A percentile compares a stretch with the other conserved stretches of the same genome.
These are phyloP conservation scores for Lablab purpureus DNA, from an alignment of 306 rosid species.

Conservation along the genomic window DNA sequence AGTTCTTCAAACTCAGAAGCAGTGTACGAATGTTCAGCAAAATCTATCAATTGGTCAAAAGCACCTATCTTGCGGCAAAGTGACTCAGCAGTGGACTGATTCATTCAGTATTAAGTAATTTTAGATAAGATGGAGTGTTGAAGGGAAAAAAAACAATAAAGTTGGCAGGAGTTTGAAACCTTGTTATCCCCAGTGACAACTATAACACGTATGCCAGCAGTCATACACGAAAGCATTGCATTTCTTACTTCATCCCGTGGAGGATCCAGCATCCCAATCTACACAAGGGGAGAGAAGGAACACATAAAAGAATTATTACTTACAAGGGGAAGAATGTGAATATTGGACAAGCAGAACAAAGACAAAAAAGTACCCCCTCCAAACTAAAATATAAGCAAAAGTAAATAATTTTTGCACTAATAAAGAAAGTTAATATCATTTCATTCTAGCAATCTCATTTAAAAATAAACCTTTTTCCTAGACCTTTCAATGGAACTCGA, in stretches of 20 bases:
- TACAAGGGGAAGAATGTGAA: background rate
- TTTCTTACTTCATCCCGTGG: constrained; percentile 97
- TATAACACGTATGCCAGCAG: constrained; percentile 99
- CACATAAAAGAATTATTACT: constrained; percentile 12
- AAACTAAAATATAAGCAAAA: background rate
- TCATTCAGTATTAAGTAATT: constrained; percentile 45
- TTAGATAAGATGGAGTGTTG: constrained; percentile 41
- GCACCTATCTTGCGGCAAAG: constrained; percentile 97
- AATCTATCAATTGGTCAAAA: constrained; percentile 80
- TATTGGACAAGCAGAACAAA: constrained; percentile 13
- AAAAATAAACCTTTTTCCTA: no score
- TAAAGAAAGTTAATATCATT: no score
- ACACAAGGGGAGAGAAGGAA: constrained; percentile 40
- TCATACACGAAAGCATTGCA: constrained; percentile 95
- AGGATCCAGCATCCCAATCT: constrained; percentile 99
- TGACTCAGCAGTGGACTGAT: constrained; percentile 97
- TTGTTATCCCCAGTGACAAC: constrained; percentile 99
- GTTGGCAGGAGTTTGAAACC: constrained; percentile 56
- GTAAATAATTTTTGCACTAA: background rate
- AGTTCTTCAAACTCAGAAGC: constrained; percentile 97
- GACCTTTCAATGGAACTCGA: background rate
- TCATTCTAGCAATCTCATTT: background rate
- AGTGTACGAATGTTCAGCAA: constrained; percentile 84
- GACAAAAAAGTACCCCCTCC: background rate
- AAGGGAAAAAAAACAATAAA: constrained; percentile 34